phyloP scores from a whole-genome alignment of 2,329 filamentous ascomycete species.

The Paraphoma sp. region DNA sequence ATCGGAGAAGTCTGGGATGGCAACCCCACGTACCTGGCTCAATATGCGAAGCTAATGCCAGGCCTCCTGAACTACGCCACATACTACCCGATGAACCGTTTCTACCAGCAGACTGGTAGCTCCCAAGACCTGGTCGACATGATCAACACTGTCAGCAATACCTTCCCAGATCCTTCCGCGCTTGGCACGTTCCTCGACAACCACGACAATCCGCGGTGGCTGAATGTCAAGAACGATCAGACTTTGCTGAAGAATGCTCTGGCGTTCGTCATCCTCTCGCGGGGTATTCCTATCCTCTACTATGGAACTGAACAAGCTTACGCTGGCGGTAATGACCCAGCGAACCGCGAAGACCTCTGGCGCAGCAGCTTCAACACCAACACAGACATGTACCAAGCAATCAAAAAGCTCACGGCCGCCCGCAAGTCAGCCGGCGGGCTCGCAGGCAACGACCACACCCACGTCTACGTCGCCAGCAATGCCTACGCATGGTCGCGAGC shows the following conservation, averaged over 20 bases:
- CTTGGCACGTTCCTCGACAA: constrained; percentile 50
- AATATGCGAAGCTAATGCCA: constrained; percentile 62
- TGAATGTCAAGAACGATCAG: constrained; percentile 44
- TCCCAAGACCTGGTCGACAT: constrained; percentile 44
- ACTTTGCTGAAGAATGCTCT: constrained; percentile 48
- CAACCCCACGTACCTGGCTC: constrained; percentile 58
- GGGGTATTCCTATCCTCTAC: constrained; percentile 51
- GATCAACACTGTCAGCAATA: constrained; percentile 39
- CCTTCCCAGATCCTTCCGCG: constrained; percentile 43
- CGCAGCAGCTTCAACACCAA: constrained; percentile 44
- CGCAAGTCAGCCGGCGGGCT: constrained; percentile 51
- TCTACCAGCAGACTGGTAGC: constrained; percentile 42
- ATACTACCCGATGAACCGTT: constrained; percentile 51
- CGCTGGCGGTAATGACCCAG: constrained; percentile 45
- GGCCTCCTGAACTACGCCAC: constrained; percentile 67
- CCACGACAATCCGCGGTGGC: constrained; percentile 49
- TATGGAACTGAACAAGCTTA: constrained; percentile 50
- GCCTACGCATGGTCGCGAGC: constrained; percentile 57
- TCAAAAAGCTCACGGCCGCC: constrained; percentile 33
- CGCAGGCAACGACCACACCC: constrained; percentile 52
- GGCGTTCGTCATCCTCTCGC: constrained; percentile 45
- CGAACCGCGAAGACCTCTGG: constrained; percentile 52
- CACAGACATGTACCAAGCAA: constrained; percentile 36
- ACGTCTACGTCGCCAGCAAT: constrained; percentile 51
- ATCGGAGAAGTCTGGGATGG: constrained; percentile 68